Conservation (phyloP, 495 filamentous ascomycete species). For the Penicillium taxi region DNA sequence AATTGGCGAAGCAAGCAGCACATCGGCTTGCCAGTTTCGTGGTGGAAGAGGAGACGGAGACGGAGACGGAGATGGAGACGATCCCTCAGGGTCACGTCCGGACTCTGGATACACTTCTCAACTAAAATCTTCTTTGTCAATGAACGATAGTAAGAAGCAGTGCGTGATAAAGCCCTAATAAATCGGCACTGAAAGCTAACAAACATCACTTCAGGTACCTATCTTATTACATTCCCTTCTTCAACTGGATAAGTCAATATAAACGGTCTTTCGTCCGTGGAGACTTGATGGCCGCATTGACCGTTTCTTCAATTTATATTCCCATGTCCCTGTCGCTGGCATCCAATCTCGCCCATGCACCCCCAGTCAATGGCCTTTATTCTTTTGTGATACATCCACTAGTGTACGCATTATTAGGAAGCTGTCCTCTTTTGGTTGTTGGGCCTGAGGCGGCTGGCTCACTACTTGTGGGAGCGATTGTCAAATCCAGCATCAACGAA, state of each 20-base stretch:
- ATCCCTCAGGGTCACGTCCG: conserved; percentile 12
- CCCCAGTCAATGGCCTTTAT: conserved; percentile 92
- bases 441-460: conserved; percentile 93
- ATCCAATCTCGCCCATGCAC: conserved; percentile 88
- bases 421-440: conserved; percentile 86
- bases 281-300: conserved; percentile 78
- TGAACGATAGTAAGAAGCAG: conserved; percentile 28
- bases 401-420: conserved; percentile 83
- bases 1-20: conserved; percentile 7
- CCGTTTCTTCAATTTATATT: conserved; percentile 94
- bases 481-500: conserved; percentile 64
- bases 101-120: conserved; percentile 30
- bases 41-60: too few relatives aligned
- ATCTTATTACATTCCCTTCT: conserved; percentile 84
- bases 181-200: conserved; percentile 3
- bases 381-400: conserved; percentile 88
- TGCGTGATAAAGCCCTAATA: conserved; percentile 21
- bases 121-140: conserved; percentile 23
- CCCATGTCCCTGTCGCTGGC: conserved; percentile 93
- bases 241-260: conserved; percentile 85
- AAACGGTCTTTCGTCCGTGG: conserved; percentile 71
- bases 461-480: conserved; percentile 78
- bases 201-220: conserved; percentile 60
- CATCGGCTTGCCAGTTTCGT: conserved; percentile 6
- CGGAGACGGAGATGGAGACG: conserved; percentile 11